phyloP scores from a whole-genome alignment of 2,329 filamentous ascomycete species.

The Arachnopeziza araneosa region DNA sequence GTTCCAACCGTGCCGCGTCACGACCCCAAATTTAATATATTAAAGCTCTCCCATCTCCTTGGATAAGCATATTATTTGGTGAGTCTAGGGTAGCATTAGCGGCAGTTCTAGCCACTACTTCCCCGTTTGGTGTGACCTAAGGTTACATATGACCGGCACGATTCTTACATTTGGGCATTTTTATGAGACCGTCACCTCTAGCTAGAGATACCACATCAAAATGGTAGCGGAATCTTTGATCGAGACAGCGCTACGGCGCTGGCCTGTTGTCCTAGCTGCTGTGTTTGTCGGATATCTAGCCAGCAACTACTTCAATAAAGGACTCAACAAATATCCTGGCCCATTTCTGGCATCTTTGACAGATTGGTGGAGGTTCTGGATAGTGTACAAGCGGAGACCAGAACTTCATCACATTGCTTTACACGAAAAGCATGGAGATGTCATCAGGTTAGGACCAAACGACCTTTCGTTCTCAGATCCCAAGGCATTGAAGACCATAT shows the following conservation, averaged over 20 bases:
- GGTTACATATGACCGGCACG: background rate
- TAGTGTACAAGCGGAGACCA: conserved; percentile 58
- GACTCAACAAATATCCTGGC: conserved; percentile 67
- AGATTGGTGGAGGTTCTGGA: conserved; percentile 69
- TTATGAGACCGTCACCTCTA: background rate
- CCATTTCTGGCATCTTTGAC: conserved; percentile 62
- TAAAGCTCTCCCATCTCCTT: background rate
- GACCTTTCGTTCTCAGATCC: conserved; percentile 68
- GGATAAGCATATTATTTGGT: background rate
- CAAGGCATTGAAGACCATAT: conserved; percentile 67
- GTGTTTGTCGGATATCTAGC: conserved; percentile 37
- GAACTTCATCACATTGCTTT: conserved; percentile 63
- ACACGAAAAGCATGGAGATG: conserved; percentile 65
- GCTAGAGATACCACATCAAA: background rate
- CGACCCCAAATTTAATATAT: background rate
- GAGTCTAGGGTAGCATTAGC: background rate
- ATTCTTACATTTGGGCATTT: background rate
- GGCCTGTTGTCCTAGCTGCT: conserved; percentile 35
- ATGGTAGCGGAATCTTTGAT: conserved; percentile 17
- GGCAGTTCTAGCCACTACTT: background rate
- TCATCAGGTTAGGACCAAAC: conserved; percentile 73
- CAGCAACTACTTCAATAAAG: conserved; percentile 47
- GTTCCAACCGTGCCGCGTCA: background rate
- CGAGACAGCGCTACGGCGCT: conserved; percentile 32
- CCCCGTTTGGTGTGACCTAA: background rate